phyloP scores from a whole-genome alignment of 306 rosid genomes.

The Vachellia pachyceras region DNA sequence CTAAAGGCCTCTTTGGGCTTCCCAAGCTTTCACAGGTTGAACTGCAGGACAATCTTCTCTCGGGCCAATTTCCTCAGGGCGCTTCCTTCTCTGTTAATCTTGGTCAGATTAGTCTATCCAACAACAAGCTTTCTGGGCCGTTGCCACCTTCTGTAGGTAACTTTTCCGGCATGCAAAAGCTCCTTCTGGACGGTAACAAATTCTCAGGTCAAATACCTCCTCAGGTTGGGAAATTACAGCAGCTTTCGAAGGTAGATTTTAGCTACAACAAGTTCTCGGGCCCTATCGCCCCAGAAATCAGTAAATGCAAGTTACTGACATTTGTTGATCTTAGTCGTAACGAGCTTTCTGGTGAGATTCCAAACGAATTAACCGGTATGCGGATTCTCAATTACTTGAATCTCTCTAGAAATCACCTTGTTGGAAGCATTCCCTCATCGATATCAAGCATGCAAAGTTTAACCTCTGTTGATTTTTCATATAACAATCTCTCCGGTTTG shows the following conservation, averaged over 20 bases:
- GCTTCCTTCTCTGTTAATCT: constrained; percentile 55
- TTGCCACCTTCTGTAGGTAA: constrained; percentile 86
- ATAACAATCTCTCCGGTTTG: constrained; percentile 89
- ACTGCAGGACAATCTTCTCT: constrained; percentile 75
- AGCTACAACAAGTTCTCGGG: constrained; percentile 81
- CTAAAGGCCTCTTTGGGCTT: constrained; percentile 78
- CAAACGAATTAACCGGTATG: constrained; percentile 77
- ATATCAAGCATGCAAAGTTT: constrained; percentile 88
- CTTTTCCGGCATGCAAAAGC: constrained; percentile 91
- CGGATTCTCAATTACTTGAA: constrained; percentile 83
- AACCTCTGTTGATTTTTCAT: constrained; percentile 94
- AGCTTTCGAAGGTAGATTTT: constrained; percentile 84
- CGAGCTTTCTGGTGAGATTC: constrained; percentile 75
- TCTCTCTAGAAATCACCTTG: constrained; percentile 79
- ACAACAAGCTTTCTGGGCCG: constrained; percentile 74
- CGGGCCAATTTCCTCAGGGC: constrained; percentile 71
- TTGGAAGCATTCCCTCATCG: constrained; percentile 78
- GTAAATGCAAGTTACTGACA: constrained; percentile 79
- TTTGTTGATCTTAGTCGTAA: constrained; percentile 89
- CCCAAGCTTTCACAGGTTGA: constrained; percentile 81
- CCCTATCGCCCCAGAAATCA: constrained; percentile 68
- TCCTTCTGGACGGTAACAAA: constrained; percentile 76
- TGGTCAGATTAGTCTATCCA: constrained; percentile 86
- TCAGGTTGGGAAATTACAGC: constrained; percentile 80
- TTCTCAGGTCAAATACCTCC: constrained; percentile 84